Conservation (phyloP, 164 flowering plant species). For the Taxillus chinensis region DNA sequence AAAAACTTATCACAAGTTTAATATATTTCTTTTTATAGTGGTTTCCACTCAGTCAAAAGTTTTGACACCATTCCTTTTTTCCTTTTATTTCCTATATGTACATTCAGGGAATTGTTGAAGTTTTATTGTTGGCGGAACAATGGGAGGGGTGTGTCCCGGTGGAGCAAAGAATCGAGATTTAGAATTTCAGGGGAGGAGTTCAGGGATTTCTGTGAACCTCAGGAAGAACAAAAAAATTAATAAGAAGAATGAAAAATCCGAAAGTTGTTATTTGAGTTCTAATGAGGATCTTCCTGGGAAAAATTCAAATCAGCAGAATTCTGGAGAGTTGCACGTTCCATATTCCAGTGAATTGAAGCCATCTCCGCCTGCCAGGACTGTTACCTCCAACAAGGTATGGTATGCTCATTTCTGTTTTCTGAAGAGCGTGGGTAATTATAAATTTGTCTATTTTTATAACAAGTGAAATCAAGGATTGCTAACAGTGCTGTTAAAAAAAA, state of each 20-base stretch:
- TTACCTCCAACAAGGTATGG: conserved; percentile 23
- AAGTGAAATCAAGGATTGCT: background rate
- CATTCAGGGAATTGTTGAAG: background rate
- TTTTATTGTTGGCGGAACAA: conserved; percentile 5
- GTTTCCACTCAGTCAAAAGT: background rate
- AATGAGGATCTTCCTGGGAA: conserved; percentile 2
- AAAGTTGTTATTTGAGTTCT: conserved; percentile 7
- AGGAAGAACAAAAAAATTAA: conserved; percentile 17
- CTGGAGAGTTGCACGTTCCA: conserved; percentile 18
- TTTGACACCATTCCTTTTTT: background rate
- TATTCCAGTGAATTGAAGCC: conserved; percentile 47
- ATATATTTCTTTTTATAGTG: no score
- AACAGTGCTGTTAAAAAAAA: background rate
- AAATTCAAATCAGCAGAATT: conserved; percentile 14
- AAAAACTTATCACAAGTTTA: no score
- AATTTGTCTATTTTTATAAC: background rate
- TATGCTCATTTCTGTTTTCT: background rate
- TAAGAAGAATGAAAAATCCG: conserved; percentile 10
- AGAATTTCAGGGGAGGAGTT: conserved; percentile 12
- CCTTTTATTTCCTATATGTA: background rate
- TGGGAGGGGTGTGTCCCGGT: conserved; percentile 58
- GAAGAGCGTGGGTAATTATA: no score
- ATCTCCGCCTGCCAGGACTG: conserved; percentile 29
- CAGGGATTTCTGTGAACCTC: conserved; percentile 26
- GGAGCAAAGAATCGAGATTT: conserved; percentile 16